Evolutionary conservation across 768 basidiomycete species (phyloP).

Genomic region (Rhodotorula babjevae): DNA sequence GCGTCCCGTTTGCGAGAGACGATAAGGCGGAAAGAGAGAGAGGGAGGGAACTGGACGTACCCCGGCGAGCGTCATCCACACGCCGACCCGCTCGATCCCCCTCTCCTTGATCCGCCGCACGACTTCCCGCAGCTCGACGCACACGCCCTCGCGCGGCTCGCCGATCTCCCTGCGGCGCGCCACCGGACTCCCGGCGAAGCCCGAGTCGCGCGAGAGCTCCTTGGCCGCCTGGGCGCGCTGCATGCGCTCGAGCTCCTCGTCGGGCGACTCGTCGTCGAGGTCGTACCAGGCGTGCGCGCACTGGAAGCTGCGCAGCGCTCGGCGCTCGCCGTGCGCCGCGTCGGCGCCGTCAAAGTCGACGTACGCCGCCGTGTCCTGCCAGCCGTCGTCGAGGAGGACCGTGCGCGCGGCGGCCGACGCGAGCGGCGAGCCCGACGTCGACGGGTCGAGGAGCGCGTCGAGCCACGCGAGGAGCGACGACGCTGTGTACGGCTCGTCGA

Average conservation of each 20-base stretch:
- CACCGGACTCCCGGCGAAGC: slow-evolving; percentile 4
- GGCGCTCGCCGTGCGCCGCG: not conserved
- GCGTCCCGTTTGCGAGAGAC: too few relatives aligned
- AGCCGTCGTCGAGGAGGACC: slow-evolving; percentile 42
- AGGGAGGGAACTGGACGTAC: not conserved
- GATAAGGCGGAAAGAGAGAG: not conserved
- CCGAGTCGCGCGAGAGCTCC: not conserved
- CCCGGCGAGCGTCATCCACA: slow-evolving; percentile 40
- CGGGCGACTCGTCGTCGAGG: not conserved
- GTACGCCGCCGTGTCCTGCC: slow-evolving; percentile 31
- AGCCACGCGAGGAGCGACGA: slow-evolving; percentile 24
- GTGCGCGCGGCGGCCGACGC: slow-evolving; percentile 7
- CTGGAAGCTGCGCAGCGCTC: slow-evolving; percentile 27
- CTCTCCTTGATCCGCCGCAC: slow-evolving; percentile 26
- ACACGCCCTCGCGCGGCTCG: not conserved
- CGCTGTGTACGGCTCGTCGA: slow-evolving; percentile 25
- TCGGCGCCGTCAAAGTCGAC: not conserved
- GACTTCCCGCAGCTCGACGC: slow-evolving; percentile 8
- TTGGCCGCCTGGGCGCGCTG: not conserved
- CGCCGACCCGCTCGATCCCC: slow-evolving; percentile 36
- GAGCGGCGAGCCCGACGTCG: not conserved
- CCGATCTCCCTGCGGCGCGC: not conserved
- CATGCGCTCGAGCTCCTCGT: not conserved
- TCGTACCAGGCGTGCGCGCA: slow-evolving; percentile 21
- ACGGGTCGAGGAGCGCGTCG: not conserved